A percentile compares a stretch with the other conserved stretches of the same genome.
phyloP scores from a whole-genome alignment of 441 rosid species.

The Mallotus japonicus region DNA sequence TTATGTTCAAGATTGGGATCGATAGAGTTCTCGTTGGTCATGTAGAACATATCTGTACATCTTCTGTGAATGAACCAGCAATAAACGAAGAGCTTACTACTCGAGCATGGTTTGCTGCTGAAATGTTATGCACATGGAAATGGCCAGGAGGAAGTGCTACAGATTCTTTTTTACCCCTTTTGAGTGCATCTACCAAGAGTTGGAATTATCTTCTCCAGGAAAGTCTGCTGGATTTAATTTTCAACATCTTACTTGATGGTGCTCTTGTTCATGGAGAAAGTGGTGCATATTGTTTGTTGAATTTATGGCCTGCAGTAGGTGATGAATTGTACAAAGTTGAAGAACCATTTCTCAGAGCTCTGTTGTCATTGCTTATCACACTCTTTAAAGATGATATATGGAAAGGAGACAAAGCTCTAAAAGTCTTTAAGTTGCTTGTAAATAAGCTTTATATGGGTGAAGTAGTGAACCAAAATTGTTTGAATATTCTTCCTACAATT shows the following conservation, averaged over 20 bases:
- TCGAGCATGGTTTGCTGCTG: constrained; percentile 93
- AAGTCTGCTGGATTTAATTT: constrained; percentile 57
- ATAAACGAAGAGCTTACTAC: constrained; percentile 29
- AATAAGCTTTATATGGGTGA: constrained; percentile 80
- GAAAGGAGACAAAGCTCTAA: constrained; percentile 62
- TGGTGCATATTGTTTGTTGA: constrained; percentile 31
- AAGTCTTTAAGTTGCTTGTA: constrained; percentile 53
- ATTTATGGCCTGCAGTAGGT: constrained; percentile 44
- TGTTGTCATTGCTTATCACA: constrained; percentile 56
- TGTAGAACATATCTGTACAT: constrained; percentile 23
- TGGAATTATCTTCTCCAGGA: constrained; percentile 32
- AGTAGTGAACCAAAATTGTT: constrained; percentile 58
- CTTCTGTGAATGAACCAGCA: constrained; percentile 29
- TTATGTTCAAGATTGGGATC: constrained; percentile 61
- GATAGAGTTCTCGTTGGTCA: constrained; percentile 43
- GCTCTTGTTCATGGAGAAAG: constrained; percentile 69
- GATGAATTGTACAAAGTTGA: constrained; percentile 49
- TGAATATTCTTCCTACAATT: constrained; percentile 70
- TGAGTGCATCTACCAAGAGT: constrained; percentile 54
- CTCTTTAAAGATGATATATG: constrained; percentile 70
- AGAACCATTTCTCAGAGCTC: constrained; percentile 86
- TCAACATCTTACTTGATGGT: constrained; percentile 77
- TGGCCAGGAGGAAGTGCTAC: constrained; percentile 87
- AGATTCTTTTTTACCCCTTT: constrained; percentile 65
- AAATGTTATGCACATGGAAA: constrained; percentile 87